Base-by-base conservation (phyloP, 805 yeast species). In the Wickerhamiella brachini region DNA sequence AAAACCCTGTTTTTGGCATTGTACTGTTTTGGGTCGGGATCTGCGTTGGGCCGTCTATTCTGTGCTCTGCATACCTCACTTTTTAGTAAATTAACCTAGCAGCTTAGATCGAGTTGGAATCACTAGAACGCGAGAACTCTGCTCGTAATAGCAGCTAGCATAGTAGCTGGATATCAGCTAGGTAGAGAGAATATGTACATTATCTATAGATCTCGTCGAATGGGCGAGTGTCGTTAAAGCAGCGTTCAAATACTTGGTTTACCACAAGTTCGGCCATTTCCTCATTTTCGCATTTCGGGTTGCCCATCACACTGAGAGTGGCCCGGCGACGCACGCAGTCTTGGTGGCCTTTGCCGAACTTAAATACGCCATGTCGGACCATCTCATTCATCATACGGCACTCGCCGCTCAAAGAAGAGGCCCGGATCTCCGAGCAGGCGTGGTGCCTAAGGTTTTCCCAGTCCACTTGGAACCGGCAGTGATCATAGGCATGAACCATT, bases 371-470 rank as follows among this genome's bases (percentile, higher is more conserved):
- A 67, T 65, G 78, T 71, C 71, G 64, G 51, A 76, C 71, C 59
- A 88, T 81, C 65, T 93, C 95, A 59, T 84, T 85, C 78, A 82
- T 77, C 59, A 90, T 79, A 26, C 97, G 76, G 68, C 98, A 93
- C 63, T 93, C 98, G 6, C 98, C 98, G 62, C 95, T 83, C 21
- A 93, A 72, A 57, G 87, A 81, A 10, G 94, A 82, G 0, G 98
- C 98, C 53, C 98, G 74, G 49, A 93, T 86, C 55, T 93, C 98
- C 0, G 97, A 82, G 65, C 98, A 93, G 0, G 98, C 98, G 64
- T 90, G 97, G 63, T 93, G 98, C 61, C 79, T 78, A 62, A 93
- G 70, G 65, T 90, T 79, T 51, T 74, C 62, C 83, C 95, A 84
- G 65, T 93, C 86, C 2, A 93, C 88, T 50, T 86, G 72, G 71